phyloP scores from a whole-genome alignment of 2,329 filamentous ascomycete genomes.

The Samsoniella hepiali region DNA sequence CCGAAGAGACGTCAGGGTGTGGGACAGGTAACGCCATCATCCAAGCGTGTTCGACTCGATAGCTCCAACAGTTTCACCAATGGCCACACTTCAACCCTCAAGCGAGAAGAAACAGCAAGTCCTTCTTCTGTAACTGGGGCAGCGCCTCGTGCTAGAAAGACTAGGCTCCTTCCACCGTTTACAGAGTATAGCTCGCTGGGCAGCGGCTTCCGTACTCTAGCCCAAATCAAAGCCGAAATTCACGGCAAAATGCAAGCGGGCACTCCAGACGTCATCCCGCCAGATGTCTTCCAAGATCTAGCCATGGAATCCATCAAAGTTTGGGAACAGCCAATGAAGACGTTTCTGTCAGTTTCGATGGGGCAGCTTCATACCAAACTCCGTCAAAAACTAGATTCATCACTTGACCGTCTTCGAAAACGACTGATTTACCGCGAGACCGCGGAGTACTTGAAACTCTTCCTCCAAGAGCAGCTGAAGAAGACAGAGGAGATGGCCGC shows the following conservation, averaged over 20 bases:
- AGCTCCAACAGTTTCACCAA: not conserved
- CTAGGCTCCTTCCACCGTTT: conserved; percentile 36
- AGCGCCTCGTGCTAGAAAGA: conserved; percentile 20
- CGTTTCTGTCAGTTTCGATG: conserved; percentile 47
- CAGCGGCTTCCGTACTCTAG: conserved; percentile 43
- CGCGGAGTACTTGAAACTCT: conserved; percentile 40
- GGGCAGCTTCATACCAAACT: conserved; percentile 47
- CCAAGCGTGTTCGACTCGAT: conserved; percentile 22
- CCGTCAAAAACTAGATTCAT: conserved; percentile 42
- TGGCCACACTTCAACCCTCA: conserved; percentile 28
- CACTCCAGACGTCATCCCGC: conserved; percentile 56
- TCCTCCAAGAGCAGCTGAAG: conserved; percentile 39
- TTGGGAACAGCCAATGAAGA: conserved; percentile 54
- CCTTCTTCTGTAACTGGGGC: conserved; percentile 20
- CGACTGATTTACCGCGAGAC: conserved; percentile 49
- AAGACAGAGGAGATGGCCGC: conserved; percentile 38
- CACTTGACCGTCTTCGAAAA: conserved; percentile 47
- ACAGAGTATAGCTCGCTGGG: conserved; percentile 37
- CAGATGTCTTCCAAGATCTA: conserved; percentile 57
- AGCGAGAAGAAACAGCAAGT: conserved; percentile 35
- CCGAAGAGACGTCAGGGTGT: conserved; percentile 31
- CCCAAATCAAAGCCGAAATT: conserved; percentile 54
- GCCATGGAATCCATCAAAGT: conserved; percentile 54
- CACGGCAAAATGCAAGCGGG: conserved; percentile 52
- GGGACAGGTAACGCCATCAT: conserved; percentile 32